phyloP scores from a whole-genome alignment of 495 filamentous ascomycete genomes.

The Aspergillus leporis region DNA sequence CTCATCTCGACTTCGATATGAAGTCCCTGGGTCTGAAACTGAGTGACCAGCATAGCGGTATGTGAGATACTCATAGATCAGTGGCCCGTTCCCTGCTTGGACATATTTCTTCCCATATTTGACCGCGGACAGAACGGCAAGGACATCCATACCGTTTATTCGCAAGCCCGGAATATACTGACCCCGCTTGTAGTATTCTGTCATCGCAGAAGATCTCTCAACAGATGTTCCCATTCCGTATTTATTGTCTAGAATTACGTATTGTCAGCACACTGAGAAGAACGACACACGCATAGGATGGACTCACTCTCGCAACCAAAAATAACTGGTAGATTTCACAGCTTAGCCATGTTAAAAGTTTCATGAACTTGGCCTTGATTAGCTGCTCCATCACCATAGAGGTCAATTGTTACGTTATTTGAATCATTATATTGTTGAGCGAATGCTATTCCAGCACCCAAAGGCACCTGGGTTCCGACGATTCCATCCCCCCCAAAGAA shows the following conservation, averaged over 20 bases:
- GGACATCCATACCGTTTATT: slow-evolving; percentile 95
- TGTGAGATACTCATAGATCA: slow-evolving; percentile 91
- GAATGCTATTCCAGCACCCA: slow-evolving; percentile 88
- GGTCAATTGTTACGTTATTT: slow-evolving; percentile 72
- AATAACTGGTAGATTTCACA: slow-evolving; percentile 86
- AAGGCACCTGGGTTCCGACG: slow-evolving; percentile 89
- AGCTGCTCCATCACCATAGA: slow-evolving; percentile 89
- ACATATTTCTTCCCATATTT: slow-evolving; percentile 80
- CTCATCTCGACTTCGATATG: slow-evolving; percentile 92
- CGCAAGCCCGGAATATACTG: slow-evolving; percentile 96
- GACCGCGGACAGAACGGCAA: slow-evolving; percentile 86
- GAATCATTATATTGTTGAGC: slow-evolving; percentile 81
- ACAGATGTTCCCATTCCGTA: slow-evolving; percentile 97
- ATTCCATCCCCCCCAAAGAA: slow-evolving; percentile 97
- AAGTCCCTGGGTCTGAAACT: slow-evolving; percentile 93
- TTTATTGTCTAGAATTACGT: slow-evolving; percentile 73
- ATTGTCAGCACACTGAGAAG: neutral
- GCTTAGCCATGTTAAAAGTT: slow-evolving; percentile 96
- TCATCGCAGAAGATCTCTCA: slow-evolving; percentile 78
- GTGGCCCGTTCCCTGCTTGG: slow-evolving; percentile 70
- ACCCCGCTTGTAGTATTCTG: slow-evolving; percentile 97
- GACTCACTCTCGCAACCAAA: slow-evolving; percentile 91
- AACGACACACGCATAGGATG: neutral
- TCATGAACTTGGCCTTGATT: slow-evolving; percentile 98
- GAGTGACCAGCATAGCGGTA: slow-evolving; percentile 95